Evolutionary conservation across 441 rosid genomes (phyloP), one percentile per base, ranked within the genome.

Genomic region (Pelargonium citronellum): DNA sequence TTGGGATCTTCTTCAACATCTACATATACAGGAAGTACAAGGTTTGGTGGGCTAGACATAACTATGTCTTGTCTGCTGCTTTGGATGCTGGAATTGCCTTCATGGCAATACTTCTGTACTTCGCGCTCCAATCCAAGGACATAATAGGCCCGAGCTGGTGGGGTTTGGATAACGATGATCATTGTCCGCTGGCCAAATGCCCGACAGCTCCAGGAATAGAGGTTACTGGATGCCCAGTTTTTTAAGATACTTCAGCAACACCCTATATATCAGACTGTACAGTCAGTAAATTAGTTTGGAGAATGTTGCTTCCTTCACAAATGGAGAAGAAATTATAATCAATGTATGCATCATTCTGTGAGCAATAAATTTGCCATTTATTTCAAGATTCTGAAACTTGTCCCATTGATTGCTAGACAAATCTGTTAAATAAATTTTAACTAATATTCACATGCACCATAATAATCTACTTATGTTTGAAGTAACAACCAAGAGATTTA

Each of bases 11-110:
- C 19, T 53, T 53, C 17, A 53, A 53, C 17, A 17, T 53, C 8
- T 53, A 53, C 60, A 53, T 53, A 13, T 53, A n/a, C 60, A 53
- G 60, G 19, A 53, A 53, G 22, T 53, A 53, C 19, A 53, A 53
- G 60, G 1, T 7, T 0, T 53, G 60, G 60, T 53, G 60, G 60
- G 60, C 60, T 0, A 53, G 60, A 17, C 60, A 53, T 6, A 53
- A n/a, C 8, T 53, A 53, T 53, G 60, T 53, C 8, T 5, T 53
- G 60, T 53, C 60, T 3, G 60, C 60, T n/a, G 60, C 60, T 53
- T 7, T 53, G 19, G 60, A 53, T 15, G 60, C 60, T 7, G 60
- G 60, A 17, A 17, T 53, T 7, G 60, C 60, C 0, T 53, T 53
- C 22, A 53, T 6, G 60, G 60, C 19, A 2, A 53, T 53, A 15